phyloP scores from a whole-genome alignment of 1,284 basidiomycete species.

The Ceratobasidium sp. region DNA sequence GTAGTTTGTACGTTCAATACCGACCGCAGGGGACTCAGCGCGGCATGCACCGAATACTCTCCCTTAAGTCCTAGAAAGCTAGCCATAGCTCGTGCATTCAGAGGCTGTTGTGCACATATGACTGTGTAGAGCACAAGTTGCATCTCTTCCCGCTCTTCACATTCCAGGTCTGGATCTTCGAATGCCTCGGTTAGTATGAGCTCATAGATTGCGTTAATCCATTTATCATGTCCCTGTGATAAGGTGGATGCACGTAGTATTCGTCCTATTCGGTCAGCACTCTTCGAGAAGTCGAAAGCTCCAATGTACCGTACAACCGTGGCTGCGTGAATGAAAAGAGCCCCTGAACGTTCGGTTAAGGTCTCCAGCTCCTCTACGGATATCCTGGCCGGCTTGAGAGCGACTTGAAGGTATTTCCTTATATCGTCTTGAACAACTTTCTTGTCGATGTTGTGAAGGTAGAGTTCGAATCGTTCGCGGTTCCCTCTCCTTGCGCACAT shows the following conservation, averaged over 20 bases:
- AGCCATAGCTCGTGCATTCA: not conserved
- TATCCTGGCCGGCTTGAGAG: not conserved
- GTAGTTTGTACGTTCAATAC: not conserved
- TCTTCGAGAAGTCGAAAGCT: not conserved
- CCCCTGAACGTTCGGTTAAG: not conserved
- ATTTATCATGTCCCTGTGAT: not conserved
- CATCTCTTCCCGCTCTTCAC: not conserved
- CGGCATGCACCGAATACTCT: not conserved
- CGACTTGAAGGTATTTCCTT: not conserved
- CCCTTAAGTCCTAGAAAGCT: not conserved
- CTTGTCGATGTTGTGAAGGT: not conserved
- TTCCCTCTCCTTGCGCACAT: not conserved
- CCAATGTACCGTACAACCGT: slow-evolving; percentile 18
- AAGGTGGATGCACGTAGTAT: not conserved
- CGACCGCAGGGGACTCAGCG: not conserved
- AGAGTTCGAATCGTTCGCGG: not conserved
- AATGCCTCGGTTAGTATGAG: not conserved
- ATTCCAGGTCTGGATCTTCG: not conserved
- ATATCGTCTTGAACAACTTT: not conserved
- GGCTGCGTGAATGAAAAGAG: slow-evolving; percentile 13
- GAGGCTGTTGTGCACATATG: slow-evolving; percentile 5
- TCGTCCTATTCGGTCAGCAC: not conserved
- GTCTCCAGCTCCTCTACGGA: not conserved
- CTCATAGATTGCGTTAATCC: not conserved
- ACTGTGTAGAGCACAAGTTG: not conserved